These are phyloP conservation scores for Pestalotiopsis sp. DNA, from an alignment of 2,329 filamentous ascomycete genomes.

Conservation along the genomic window DNA sequence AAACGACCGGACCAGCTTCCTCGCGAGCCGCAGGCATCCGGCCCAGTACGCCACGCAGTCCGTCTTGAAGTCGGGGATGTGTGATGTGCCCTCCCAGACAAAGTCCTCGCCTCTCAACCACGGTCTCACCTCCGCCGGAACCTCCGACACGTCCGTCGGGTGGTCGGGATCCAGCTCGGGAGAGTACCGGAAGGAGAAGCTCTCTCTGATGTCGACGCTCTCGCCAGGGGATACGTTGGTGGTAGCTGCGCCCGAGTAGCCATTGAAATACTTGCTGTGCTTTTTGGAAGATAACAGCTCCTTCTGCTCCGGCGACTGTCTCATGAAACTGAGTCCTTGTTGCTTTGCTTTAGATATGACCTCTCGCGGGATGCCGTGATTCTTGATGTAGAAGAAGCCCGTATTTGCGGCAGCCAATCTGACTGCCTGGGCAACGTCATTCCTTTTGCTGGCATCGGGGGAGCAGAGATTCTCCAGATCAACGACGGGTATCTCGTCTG, in stretches of 20 bases:
- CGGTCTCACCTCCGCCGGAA: constrained; percentile 45
- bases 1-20: constrained; percentile 53
- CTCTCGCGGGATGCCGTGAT: constrained; percentile 46
- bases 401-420: constrained; percentile 48
- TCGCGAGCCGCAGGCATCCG: constrained; percentile 50
- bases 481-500: constrained; percentile 55
- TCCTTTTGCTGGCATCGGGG: constrained; percentile 34
- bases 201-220: constrained; percentile 53
- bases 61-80: constrained; percentile 50
- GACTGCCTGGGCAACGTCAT: constrained; percentile 42
- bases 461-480: constrained; percentile 48
- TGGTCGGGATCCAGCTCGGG: constrained; percentile 52
- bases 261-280: constrained; percentile 47
- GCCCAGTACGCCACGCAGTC: constrained; percentile 50
- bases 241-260: constrained; percentile 44
- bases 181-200: constrained; percentile 54
- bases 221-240: constrained; percentile 53
- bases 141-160: constrained; percentile 36
- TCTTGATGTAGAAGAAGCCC: constrained; percentile 59
- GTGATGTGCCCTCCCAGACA: constrained; percentile 52
- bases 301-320: constrained; percentile 46
- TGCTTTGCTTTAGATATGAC: constrained; percentile 35
- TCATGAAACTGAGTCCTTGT: constrained; percentile 47
- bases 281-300: constrained; percentile 35
- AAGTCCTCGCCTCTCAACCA: constrained; percentile 51